Conservation (phyloP, 202 grass and related monocot genomes). For the Digitaria exilis region DNA sequence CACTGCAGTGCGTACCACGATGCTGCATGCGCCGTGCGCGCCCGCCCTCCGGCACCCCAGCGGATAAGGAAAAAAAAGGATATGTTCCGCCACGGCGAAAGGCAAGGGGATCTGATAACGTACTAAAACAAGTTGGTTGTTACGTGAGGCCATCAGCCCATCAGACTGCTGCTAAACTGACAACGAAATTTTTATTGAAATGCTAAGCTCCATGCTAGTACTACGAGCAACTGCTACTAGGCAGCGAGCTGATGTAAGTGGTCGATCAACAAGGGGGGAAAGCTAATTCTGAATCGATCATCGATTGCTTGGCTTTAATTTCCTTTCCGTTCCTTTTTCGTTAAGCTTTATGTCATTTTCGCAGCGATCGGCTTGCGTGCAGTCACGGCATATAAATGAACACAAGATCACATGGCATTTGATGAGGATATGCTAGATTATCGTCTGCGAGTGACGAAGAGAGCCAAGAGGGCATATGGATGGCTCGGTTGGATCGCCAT, state of each 20-base stretch:
- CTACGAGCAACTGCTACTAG: neutral
- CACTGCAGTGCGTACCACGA: no score
- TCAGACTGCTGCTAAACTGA: constrained; percentile 9
- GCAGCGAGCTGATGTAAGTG: neutral
- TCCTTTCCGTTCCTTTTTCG: neutral
- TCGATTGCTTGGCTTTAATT: neutral
- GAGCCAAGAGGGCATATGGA: neutral
- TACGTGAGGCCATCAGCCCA: neutral
- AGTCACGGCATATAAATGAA: neutral
- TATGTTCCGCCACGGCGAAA: neutral
- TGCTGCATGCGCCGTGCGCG: neutral
- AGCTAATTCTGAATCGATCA: neutral
- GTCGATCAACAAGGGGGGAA: constrained; percentile 8
- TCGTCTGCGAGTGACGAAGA: neutral
- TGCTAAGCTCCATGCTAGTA: neutral
- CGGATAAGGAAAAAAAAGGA: neutral
- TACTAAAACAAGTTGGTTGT: neutral
- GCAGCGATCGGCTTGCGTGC: neutral
- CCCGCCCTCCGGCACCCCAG: neutral
- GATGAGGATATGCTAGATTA: neutral
- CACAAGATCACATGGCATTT: constrained; percentile 10
- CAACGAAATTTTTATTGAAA: neutral
- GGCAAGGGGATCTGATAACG: neutral
- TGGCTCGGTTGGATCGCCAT: constrained; percentile 3
- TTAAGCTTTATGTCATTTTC: constrained; percentile 24